Evolutionary conservation across 768 basidiomycete genomes (phyloP), one percentile per base, ranked within the genome.

Genomic region (Pleurotus djamor): DNA sequence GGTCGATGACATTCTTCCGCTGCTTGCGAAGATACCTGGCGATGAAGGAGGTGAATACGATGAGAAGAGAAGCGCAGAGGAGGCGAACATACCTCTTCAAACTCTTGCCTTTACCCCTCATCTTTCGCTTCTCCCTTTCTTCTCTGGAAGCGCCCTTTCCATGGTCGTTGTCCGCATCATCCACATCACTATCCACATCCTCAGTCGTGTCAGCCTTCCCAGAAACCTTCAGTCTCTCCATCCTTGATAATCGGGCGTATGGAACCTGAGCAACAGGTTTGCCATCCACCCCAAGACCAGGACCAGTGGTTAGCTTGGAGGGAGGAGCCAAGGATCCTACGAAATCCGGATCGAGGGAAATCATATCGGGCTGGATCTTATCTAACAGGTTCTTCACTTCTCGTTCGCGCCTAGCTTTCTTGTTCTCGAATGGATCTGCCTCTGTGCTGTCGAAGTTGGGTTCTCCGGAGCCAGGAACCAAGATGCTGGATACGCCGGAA

Each of bases 311-410:
- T 43, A 86, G 65, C 65, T 84, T 87, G 3, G 82, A 78, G 1
- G 81, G 80, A 1, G 85, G 81, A 2, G 84, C 86, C 45, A 94
- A 74, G 10, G 82, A 83, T 14, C 91, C 92, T 36, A 93, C 75
- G 66, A 90, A 83, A 56, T 89, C 88, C 0, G 91, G 85, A 68
- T 92, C 88, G 48, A 93, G 82, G 0, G 92, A 80, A 64, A 99
- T 98, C 76, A 96, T 84, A 62, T 98, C 96, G 3, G 94, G 90
- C 77, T 90, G 91, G 61, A 98, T 89, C 91, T 96, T 96, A 71
- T 99, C 96, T 61, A 99, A 75, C 10, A 99, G 82, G 47, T 80
- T 83, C 70, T 91, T 88, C 66, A 98, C 94, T 72, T 98, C 97
- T 59, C 92, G 81, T 75, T 98, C 97, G 57, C 92, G 80, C 59